Conservation (phyloP, 305 asterid genomes). For the Fraxinus sp. region DNA sequence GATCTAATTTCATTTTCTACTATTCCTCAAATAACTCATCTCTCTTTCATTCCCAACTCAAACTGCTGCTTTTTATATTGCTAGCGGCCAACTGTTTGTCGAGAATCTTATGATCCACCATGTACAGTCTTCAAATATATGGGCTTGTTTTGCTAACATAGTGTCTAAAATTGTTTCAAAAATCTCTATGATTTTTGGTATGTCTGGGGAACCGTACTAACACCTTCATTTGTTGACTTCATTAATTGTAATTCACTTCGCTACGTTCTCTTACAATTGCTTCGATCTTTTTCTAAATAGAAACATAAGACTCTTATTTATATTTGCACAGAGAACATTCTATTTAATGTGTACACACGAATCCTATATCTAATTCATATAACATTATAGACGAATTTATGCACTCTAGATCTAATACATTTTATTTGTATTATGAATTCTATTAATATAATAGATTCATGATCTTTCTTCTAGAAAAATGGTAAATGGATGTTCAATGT, state of each 20-base stretch:
- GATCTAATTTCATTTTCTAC: background rate
- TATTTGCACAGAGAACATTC: background rate
- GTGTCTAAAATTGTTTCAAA: background rate
- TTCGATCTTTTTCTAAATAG: background rate
- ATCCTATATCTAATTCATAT: background rate
- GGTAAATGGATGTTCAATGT: background rate
- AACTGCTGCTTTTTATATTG: background rate
- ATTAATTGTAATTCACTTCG: background rate
- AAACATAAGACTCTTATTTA: background rate
- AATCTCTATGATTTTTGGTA: background rate
- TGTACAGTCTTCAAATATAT: background rate
- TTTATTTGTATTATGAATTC: background rate
- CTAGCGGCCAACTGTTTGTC: background rate
- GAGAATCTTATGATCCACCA: background rate
- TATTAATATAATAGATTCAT: background rate
- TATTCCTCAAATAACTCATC: constrained; percentile 1
- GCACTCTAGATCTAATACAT: background rate
- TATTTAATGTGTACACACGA: background rate
- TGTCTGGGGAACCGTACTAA: background rate
- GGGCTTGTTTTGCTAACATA: background rate
- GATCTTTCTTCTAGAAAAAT: background rate
- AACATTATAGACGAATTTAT: background rate
- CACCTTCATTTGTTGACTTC: background rate
- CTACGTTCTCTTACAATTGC: background rate
- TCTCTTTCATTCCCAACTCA: constrained; percentile 9